Base-by-base conservation (phyloP, 1,139 yeast species). In the Suhomyces anneliseae region DNA sequence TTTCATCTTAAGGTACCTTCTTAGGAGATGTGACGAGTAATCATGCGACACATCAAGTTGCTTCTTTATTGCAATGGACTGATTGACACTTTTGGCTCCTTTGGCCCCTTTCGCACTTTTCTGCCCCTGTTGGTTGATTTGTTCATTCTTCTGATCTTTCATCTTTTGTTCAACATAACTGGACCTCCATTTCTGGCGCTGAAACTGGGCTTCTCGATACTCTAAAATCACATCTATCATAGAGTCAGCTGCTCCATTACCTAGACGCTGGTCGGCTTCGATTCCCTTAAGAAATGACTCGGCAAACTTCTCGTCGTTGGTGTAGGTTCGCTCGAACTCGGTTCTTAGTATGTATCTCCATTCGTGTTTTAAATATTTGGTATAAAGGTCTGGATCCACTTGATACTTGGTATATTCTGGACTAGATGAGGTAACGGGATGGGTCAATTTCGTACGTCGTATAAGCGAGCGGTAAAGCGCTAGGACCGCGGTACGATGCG, bases 1-100 rank as follows among this genome's bases (percentile, higher is more conserved):
- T 27, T 65, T 57, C 31, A 52, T 53, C 45, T 68, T 69, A 26
- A 75, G 46, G 53, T 64, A 68, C 12, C 66, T 57, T 12, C 69
- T 57, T 8, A 70, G 54, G 10, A 66, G 51, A 33, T 54, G 56
- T 6, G 48, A 37, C 2, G 66, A 56, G 40, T 55, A 50, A 2
- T 49, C 52, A 8, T 47, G 39, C 34, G 61, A 52, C 33, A 46
- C 44, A 7, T 29, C 40, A 7, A 53, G 38, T 41, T 53, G 48
- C 8, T 38, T 33, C 31, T 50, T 45, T 27, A 58, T 43, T 29
- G 52, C 42, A 29, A 8, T 43, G 36, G 27, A 38, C 19, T 11
- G 45, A 45, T 35, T 36, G 42, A 24, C 24, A 27, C 26, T 9
- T 43, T 44, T 26, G 45, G 45, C 14, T 41, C 49, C 45, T 39